Base-by-base conservation (phyloP, 371 early-diverging fungal species). In the Mortierella sp. region DNA sequence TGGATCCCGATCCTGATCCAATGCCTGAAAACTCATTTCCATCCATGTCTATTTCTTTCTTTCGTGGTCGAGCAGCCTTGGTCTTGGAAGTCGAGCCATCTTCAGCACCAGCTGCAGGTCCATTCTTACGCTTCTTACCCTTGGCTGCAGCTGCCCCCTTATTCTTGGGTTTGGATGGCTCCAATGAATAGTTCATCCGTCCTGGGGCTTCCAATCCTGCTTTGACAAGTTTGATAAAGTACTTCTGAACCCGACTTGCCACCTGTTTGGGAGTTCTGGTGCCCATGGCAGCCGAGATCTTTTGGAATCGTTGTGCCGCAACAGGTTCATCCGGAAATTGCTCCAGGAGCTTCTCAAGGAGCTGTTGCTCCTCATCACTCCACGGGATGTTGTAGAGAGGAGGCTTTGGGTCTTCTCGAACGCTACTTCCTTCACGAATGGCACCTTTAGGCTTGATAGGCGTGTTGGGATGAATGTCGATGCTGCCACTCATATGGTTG, bases 221-320 rank as follows among this genome's bases (percentile, higher is more conserved):
- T 59, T 88, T 89, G 16, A 87, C 87, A 39, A 89, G 60, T 57
- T 88, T 89, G 76, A 85, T 87, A 60, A 89, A 89, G 54, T 88
- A 87, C 64, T 89, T 89, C 71, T 89, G 88, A 5, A 89, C 85
- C 41, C 89, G 82, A 63, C 89, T 88, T 10, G 86, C 86, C 40
- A 79, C 79, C 76, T 89, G 89, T 40, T 81, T 83, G 22, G 87
- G 84, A 13, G 88, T 85, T 51, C 89, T 79, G 1, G 88, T 85
- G 3, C 87, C 87, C 50, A 89, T 65, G 6, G 87, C 87, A 27
- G 81, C 81, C 3, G 88, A 82, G 34, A 88, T 89, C 57, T 87
- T 89, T 60, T 85, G 83, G 60, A 84, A 89, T 14, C 89, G 61
- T 45, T 89, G 88, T 0, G 88, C 84, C 50, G 86, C 88, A 17